These are phyloP conservation scores for Tetracentron sinense DNA, from an alignment of 164 flowering plant genomes.

Conservation along the genomic window DNA sequence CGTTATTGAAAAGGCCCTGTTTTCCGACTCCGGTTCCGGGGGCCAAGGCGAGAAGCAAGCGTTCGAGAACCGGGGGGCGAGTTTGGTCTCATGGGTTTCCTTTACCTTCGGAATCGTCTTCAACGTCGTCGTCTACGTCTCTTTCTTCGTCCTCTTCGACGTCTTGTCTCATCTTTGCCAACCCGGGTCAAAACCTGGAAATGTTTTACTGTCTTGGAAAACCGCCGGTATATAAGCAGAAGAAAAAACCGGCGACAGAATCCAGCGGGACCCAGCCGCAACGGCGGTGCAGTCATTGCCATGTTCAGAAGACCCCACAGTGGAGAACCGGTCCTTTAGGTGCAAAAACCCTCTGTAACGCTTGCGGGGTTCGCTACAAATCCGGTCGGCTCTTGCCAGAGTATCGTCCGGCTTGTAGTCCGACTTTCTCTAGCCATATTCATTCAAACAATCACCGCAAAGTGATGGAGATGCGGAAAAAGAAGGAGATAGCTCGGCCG, in stretches of 20 bases:
- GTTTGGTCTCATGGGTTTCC: conserved; percentile 31
- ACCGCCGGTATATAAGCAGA: conserved; percentile 35
- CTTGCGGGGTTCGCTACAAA: conserved; percentile 91
- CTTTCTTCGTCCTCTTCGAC: conserved; percentile 17
- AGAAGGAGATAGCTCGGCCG: not conserved
- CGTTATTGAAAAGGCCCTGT: not conserved
- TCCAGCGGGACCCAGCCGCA: conserved; percentile 21
- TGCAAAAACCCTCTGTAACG: conserved; percentile 83
- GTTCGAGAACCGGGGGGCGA: conserved; percentile 29
- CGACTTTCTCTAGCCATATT: conserved; percentile 38
- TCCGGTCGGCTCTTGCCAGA: conserved; percentile 90
- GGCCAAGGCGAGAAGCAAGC: conserved; percentile 55
- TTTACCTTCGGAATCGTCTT: conserved; percentile 27
- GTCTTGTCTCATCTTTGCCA: conserved; percentile 14
- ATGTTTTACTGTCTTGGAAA: conserved; percentile 16
- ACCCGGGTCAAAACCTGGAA: conserved; percentile 16
- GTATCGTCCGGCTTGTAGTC: conserved; percentile 87
- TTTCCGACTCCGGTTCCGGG: conserved; percentile 34
- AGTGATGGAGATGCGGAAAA: conserved; percentile 4
- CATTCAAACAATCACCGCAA: conserved; percentile 3
- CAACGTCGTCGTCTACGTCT: conserved; percentile 35
- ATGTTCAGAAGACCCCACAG: conserved; percentile 81
- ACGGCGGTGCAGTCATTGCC: conserved; percentile 74
- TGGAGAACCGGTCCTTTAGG: conserved; percentile 93
- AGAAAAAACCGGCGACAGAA: conserved; percentile 28